Conservation (phyloP, 1,284 basidiomycete species). For the Mrakiaceae sp. region DNA sequence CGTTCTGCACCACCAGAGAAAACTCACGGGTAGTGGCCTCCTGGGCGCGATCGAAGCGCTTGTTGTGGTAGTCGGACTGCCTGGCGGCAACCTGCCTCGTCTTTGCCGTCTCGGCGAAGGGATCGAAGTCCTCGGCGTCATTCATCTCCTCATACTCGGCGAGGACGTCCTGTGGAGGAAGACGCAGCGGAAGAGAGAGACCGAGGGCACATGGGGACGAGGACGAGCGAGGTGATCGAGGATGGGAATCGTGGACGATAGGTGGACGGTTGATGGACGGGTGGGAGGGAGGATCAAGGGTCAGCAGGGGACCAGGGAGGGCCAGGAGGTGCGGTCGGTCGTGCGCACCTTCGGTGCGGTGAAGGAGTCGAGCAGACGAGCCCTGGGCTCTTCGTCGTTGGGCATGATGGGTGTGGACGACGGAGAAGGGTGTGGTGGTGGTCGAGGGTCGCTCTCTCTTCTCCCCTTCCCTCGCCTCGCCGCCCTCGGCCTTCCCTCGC, state of each 20-base stretch:
- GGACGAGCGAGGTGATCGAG: background rate
- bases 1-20: background rate
- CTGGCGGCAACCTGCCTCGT: constrained; percentile 87
- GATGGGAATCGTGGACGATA: too few relatives aligned
- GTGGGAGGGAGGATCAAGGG: background rate
- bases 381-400: constrained; percentile 6
- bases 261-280: background rate
- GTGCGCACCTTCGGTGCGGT: constrained; percentile 16
- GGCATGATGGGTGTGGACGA: background rate
- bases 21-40: constrained; percentile 9
- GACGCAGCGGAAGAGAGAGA: constrained; percentile 65
- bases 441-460: too few relatives aligned
- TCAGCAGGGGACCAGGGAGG: background rate
- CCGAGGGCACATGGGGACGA: constrained; percentile 48
- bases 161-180: constrained; percentile 63
- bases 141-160: constrained; percentile 88
- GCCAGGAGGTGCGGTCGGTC: background rate
- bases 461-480: too few relatives aligned
- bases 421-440: too few relatives aligned
- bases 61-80: constrained; percentile 90
- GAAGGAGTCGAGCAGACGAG: constrained; percentile 12
- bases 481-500: too few relatives aligned
- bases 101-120: constrained; percentile 82
- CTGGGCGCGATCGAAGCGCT: constrained; percentile 68
- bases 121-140: constrained; percentile 89